A percentile compares a stretch with the other conserved stretches of the same genome.
Evolutionary conservation across 179 eudicot genomes (phyloP).

Genomic region (Drosera spatulata): DNA sequence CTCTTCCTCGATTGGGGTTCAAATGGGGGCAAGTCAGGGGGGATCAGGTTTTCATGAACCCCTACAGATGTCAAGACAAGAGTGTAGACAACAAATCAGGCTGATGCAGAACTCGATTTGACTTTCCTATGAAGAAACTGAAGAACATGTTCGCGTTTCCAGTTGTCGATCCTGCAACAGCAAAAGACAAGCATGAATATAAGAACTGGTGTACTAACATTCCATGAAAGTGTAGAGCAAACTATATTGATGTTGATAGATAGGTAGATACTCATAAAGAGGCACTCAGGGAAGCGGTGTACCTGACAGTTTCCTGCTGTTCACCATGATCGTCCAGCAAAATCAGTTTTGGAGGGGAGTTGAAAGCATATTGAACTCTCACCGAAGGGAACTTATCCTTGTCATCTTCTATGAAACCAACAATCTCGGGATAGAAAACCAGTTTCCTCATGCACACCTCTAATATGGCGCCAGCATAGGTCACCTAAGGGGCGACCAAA

Average conservation of each 20-base stretch:
- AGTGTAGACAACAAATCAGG: too few species aligned
- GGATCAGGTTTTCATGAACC: too few species aligned
- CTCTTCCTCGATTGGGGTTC: too few species aligned
- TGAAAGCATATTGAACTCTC: conserved; percentile 63
- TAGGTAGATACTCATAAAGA: too few species aligned
- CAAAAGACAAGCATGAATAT: neutral
- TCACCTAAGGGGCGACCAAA: conserved; percentile 26
- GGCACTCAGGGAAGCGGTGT: conserved; percentile 1
- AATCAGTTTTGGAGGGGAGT: conserved; percentile 88
- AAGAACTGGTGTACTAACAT: too few species aligned
- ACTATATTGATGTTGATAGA: too few species aligned
- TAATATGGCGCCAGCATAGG: conserved; percentile 67
- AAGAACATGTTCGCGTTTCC: conserved; percentile 86
- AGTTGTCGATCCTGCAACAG: conserved; percentile 71
- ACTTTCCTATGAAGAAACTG: conserved; percentile 69
- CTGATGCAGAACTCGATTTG: conserved; percentile 1
- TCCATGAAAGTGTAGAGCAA: too few species aligned
- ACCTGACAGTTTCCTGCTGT: conserved; percentile 77
- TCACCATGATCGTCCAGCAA: conserved; percentile 82
- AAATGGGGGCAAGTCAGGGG: too few species aligned
- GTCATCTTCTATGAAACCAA: conserved; percentile 82
- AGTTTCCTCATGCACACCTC: conserved; percentile 96
- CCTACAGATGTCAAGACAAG: too few species aligned
- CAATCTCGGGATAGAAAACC: conserved; percentile 88
- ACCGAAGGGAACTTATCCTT: conserved; percentile 79